Conservation (phyloP, 2,329 filamentous ascomycete genomes). For the Bipolaris gigantea region DNA sequence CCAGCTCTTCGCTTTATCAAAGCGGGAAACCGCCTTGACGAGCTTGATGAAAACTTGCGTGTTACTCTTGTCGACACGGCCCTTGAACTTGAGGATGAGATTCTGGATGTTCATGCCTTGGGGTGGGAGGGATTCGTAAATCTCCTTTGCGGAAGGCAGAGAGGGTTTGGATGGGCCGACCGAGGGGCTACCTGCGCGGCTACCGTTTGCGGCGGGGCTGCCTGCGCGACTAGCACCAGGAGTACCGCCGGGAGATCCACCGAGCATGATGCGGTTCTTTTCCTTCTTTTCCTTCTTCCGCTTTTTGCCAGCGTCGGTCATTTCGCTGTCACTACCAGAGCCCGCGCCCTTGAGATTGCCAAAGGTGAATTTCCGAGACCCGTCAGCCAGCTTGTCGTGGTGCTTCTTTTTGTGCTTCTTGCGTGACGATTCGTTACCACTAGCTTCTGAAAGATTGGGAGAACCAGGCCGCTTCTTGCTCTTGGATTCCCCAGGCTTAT, state of each 20-base stretch:
- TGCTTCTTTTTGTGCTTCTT: conserved; percentile 56
- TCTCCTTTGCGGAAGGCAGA: conserved; percentile 50
- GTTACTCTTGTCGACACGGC: conserved; percentile 43
- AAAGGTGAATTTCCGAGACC: conserved; percentile 31
- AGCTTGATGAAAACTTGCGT: conserved; percentile 48
- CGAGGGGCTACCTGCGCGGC: conserved; percentile 36
- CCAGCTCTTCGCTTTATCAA: conserved; percentile 34
- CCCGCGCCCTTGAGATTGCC: conserved; percentile 50
- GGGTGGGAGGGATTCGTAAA: conserved; percentile 49
- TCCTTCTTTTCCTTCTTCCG: conserved; percentile 60
- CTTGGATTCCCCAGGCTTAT: conserved; percentile 52
- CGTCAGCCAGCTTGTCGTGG: conserved; percentile 27
- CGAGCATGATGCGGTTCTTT: conserved; percentile 59
- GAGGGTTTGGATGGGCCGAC: conserved; percentile 19
- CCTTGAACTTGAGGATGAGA: conserved; percentile 48
- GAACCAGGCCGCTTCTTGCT: conserved; percentile 83
- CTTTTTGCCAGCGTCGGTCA: conserved; percentile 66
- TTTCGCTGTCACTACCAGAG: conserved; percentile 72
- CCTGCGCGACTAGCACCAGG: conserved; percentile 61
- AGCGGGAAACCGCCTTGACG: conserved; percentile 46
- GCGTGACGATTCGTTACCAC: conserved; percentile 83
- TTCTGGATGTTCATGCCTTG: conserved; percentile 49
- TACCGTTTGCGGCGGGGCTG: conserved; percentile 46
- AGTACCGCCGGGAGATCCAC: conserved; percentile 61
- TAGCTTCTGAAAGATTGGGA: conserved; percentile 85